phyloP scores from a whole-genome alignment of 2,329 filamentous ascomycete species.

The Ophiostoma ips region DNA sequence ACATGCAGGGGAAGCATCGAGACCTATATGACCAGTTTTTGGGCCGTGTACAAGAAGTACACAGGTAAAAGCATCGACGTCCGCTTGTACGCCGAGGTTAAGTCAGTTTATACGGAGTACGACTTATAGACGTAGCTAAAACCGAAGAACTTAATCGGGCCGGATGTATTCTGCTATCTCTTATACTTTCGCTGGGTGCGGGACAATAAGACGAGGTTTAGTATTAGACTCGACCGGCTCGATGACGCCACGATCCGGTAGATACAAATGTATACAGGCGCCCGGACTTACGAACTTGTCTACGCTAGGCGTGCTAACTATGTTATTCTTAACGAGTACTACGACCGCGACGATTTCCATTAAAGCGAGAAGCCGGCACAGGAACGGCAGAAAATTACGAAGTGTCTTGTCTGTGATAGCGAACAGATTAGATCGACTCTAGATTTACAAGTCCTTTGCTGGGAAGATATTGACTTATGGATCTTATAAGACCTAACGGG shows the following conservation, averaged over 20 bases:
- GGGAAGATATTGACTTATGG: neutral
- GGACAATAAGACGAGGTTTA: neutral
- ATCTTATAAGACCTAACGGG: neutral
- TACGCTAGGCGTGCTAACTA: neutral
- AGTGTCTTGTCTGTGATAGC: neutral
- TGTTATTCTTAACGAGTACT: neutral
- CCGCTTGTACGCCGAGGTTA: neutral
- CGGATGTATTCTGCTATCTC: neutral
- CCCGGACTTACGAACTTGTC: neutral
- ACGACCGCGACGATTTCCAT: neutral
- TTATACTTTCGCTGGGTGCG: neutral
- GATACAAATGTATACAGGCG: neutral
- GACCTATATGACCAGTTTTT: neutral
- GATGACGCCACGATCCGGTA: neutral
- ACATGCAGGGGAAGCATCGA: neutral
- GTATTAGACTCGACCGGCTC: neutral
- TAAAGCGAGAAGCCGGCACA: neutral
- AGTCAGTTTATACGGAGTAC: neutral
- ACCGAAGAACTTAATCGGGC: neutral
- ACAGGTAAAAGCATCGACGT: neutral
- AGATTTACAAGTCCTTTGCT: neutral
- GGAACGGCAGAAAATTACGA: neutral
- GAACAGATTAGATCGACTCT: neutral
- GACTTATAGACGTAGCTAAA: neutral
- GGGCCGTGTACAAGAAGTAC: neutral